Conservation (phyloP, 192 early-diverging fungal species). For the Gonapodya sp. region DNA sequence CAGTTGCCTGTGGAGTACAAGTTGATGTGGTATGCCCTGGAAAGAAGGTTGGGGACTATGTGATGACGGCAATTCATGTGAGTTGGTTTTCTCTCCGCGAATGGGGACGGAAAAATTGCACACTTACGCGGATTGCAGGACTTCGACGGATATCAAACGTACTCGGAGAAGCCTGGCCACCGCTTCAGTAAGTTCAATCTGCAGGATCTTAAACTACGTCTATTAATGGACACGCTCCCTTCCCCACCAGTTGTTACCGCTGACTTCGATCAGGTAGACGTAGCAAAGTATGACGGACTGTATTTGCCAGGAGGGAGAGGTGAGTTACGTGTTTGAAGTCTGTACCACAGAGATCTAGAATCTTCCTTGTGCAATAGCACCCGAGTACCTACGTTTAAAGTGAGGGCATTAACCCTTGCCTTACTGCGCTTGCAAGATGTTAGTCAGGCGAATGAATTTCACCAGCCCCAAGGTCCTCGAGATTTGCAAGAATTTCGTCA, state of each 20-base stretch:
- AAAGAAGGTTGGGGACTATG: constrained; percentile 38
- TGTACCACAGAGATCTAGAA: too few species aligned
- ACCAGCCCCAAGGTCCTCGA: constrained; percentile 24
- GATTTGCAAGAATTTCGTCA: constrained; percentile 36
- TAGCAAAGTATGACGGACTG: constrained; percentile 39
- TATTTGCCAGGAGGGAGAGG: neutral
- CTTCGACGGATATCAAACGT: constrained; percentile 39
- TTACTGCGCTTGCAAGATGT: too few species aligned
- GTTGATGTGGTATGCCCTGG: constrained; percentile 41
- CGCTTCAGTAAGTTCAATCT: constrained; percentile 14
- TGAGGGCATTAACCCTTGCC: too few species aligned
- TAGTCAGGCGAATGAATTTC: too few species aligned
- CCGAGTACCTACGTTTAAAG: constrained; percentile 44
- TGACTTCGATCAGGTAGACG: constrained; percentile 29
- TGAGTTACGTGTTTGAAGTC: constrained; percentile 5
- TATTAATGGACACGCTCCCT: constrained; percentile 15
- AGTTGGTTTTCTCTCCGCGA: neutral
- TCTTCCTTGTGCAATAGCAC: constrained; percentile 41
- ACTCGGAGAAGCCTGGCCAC: constrained; percentile 37
- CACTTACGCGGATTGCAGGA: too few species aligned
- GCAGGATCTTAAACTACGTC: neutral
- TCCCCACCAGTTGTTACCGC: too few species aligned
- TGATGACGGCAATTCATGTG: neutral
- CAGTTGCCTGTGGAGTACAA: constrained; percentile 22
- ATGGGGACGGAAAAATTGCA: neutral